Conservation (phyloP, 805 yeast genomes). For the Sungouiozyma intestinalis region DNA sequence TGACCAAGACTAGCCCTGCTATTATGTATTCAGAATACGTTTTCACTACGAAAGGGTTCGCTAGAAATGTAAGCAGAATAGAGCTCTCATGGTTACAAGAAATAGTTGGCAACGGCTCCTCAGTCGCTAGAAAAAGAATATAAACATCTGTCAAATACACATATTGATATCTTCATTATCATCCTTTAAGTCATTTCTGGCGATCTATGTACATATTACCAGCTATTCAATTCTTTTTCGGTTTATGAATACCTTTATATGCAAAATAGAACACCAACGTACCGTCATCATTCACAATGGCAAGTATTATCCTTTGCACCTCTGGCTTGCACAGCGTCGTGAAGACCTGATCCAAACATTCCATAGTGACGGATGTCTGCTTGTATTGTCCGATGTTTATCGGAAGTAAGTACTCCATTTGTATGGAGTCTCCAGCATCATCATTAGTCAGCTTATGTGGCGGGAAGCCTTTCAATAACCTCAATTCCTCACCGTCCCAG, state of each 20-base stretch:
- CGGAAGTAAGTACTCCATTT: conserved; percentile 21
- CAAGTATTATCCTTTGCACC: conserved; percentile 39
- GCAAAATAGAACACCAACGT: conserved; percentile 61
- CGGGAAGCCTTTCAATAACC: conserved; percentile 16
- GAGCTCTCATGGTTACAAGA: conserved; percentile 82
- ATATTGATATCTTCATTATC: background rate
- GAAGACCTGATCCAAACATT: conserved; percentile 17
- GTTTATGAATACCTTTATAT: conserved; percentile 56
- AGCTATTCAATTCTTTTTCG: conserved; percentile 46
- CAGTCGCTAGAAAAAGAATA: conserved; percentile 11
- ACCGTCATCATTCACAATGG: conserved; percentile 52
- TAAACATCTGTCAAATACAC: conserved; percentile 1
- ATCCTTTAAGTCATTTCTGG: background rate
- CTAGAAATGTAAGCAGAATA: conserved; percentile 74
- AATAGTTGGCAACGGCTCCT: conserved; percentile 33
- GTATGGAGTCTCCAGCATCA: conserved; percentile 2
- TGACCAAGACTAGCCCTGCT: conserved; percentile 68
- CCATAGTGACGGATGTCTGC: conserved; percentile 14
- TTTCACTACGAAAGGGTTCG: conserved; percentile 86
- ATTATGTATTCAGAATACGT: conserved; percentile 93
- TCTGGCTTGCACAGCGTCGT: conserved; percentile 8
- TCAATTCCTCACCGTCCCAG: conserved; percentile 10
- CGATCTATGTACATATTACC: background rate
- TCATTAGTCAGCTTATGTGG: conserved; percentile 19
- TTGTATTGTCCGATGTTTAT: conserved; percentile 23